Base-by-base conservation (phyloP, 1,284 basidiomycete genomes). In the Boletus semigastroideus region DNA sequence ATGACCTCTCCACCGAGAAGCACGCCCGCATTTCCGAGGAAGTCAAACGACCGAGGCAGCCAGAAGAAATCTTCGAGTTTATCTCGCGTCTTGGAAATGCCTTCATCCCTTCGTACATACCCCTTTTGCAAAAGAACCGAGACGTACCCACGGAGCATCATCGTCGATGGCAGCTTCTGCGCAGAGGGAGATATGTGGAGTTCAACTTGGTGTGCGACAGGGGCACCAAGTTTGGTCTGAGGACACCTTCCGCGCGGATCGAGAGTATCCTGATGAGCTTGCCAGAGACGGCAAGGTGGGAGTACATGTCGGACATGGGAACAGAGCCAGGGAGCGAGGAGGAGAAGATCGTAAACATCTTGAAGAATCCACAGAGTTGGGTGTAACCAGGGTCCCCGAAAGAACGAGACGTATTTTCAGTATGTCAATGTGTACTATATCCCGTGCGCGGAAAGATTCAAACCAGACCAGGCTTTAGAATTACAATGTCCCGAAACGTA, bases 211-310 rank as follows among this genome's bases (percentile, higher is more conserved):
- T 97, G 6, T 87, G 91, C 64, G 94, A 97, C 67, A 77, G 87
- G 17, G 90, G 90, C 12, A 92, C 89, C 19, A 90, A 87, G 71
- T 96, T 97, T 63, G 94, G 94, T 11, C 73, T 98, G 55, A 85
- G 84, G 74, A 94, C 93, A 2, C 94, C 94, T 16, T 92, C 92
- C 6, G 93, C 93, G 20, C 78, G 94, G 55, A 87, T 96, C 20
- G 95, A 98, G 77, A 94, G 90, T 66, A 94, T 97, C 53, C 72
- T 96, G 53, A 94, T 95, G 90, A 92, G 87, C 66, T 68, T 98
- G 52, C 95, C 94, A 0, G 88, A 95, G 73, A 87, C 84, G 1
- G 92, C 91, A 28, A 78, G 93, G 55, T 98, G 94, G 94, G 94
- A 98, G 73, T 98, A 97, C 71, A 88, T 89, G 84, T 82, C 81